A percentile compares a stretch with the other conserved stretches of the same genome.
Conservation (phyloP, 345 rosid genomes). For the Chamaenerion angustifolium region DNA sequence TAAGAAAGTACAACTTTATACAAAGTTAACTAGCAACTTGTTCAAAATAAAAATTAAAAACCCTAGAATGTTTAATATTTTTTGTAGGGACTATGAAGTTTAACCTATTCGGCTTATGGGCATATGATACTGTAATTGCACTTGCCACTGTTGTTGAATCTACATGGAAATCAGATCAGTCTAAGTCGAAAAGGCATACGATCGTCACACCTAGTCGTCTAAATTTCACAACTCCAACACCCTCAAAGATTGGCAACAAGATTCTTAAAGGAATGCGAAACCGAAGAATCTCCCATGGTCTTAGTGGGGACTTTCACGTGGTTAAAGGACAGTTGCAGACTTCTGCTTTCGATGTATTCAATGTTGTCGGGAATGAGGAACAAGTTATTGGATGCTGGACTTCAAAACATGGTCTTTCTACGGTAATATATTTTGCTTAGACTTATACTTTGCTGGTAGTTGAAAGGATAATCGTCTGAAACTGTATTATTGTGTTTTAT, state of each 20-base stretch:
- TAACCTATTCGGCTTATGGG: constrained; percentile 9
- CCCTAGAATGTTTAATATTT: no score
- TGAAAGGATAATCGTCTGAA: no score
- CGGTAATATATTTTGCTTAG: not conserved
- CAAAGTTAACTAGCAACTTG: no score
- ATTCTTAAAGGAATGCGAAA: constrained; percentile 1
- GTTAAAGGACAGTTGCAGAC: not conserved
- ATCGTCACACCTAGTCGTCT: not conserved
- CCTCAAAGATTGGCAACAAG: constrained; percentile 9
- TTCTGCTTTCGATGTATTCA: constrained; percentile 7
- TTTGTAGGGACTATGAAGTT: not conserved
- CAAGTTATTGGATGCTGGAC: constrained; percentile 10
- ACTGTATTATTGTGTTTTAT: no score
- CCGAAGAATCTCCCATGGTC: not conserved
- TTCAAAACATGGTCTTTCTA: not conserved
- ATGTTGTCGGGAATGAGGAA: not conserved
- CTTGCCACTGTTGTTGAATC: constrained; percentile 8
- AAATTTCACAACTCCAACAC: not conserved
- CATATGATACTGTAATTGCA: constrained; percentile 7
- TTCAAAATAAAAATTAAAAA: no score
- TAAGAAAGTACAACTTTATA: no score
- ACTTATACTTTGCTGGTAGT: not conserved
- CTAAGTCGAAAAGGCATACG: not conserved
- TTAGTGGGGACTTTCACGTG: constrained; percentile 3
- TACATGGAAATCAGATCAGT: not conserved